Evolutionary conservation across 768 basidiomycete species (phyloP).

Genomic region (Fomitopsis serialis): DNA sequence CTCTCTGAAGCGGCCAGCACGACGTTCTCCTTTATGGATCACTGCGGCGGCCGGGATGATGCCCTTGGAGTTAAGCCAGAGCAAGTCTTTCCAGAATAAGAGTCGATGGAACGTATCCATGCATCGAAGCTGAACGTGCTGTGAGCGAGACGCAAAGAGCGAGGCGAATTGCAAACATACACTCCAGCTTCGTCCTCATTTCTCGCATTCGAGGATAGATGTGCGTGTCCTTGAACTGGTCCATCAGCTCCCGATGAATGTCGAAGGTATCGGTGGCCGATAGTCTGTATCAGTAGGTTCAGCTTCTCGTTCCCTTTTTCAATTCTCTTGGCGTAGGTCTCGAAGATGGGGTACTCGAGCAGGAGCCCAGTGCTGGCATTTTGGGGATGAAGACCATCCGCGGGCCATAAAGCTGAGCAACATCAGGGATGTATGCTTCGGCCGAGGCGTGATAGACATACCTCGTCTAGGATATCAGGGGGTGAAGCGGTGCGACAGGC

Average conservation of each 20-base stretch:
- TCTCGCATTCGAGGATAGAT: conserved; percentile 86
- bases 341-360: conserved; percentile 82
- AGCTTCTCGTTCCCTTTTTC: conserved; percentile 43
- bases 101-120: conserved; percentile 75
- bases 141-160: not conserved
- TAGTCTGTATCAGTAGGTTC: conserved; percentile 52
- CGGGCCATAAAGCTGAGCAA: conserved; percentile 66
- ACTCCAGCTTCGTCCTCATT: conserved; percentile 76
- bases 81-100: conserved; percentile 74
- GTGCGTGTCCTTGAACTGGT: conserved; percentile 75
- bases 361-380: conserved; percentile 94
- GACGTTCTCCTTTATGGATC: conserved; percentile 51
- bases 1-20: conserved; percentile 63
- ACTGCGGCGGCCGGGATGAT: conserved; percentile 68
- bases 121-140: conserved; percentile 65
- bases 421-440: not conserved
- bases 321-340: conserved; percentile 67
- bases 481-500: conserved; percentile 74
- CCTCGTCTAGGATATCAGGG: conserved; percentile 68
- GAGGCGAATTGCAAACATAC: conserved; percentile 40
- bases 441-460: conserved; percentile 17
- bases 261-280: conserved; percentile 74
- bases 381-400: conserved; percentile 82
- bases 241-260: conserved; percentile 57
- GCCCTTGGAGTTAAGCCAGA: conserved; percentile 74